Base-by-base conservation (phyloP, 2,329 filamentous ascomycete species). In the Alternaria sp. region DNA sequence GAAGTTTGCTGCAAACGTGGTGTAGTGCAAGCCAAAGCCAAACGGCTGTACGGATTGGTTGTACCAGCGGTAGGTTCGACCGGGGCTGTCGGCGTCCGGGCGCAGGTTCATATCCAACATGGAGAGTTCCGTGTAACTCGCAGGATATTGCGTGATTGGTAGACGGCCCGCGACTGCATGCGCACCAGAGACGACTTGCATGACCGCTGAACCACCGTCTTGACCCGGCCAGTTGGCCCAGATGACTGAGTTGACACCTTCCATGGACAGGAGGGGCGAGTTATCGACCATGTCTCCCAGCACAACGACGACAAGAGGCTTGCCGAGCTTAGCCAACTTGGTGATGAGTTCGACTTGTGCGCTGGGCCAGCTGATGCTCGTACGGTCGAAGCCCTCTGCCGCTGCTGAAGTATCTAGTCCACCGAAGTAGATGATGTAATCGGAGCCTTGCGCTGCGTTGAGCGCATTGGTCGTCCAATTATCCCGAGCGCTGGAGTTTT, bases 221-320 rank as follows among this genome's bases (percentile, higher is more conserved):
- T 89, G 86, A 2, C 87, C 86, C 0, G 87, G 87, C 58, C 87
- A 89, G 0, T 86, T 85, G 0, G 79, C 84, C 87, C 87, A 89
- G 0, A 89, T 66, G 0, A 89, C 70, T 0, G 84, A 81, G 28
- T 79, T 81, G 58, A 89, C 80, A 56, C 83, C 83, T 2, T 75
- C 64, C 54, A 85, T 83, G 4, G 73, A 74, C 6, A 84, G 70
- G 4, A 89, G 69, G 3, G 84, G 80, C 0, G 82, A 79, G 58
- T 82, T 82, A 68, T 89, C 87, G 20, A 88, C 63, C 66, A 84
- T 81, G 12, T 79, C 81, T 22, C 85, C 85, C 64, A 87, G 79
- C 59, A 86, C 82, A 1, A 86, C 74, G 1, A 88, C 79, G 2
- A 87, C 70, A 27, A 85, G 78, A 0, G 84, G 84, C 69, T 87